phyloP scores from a whole-genome alignment of 176 grass and related monocot species.

The Chloris gayana region DNA sequence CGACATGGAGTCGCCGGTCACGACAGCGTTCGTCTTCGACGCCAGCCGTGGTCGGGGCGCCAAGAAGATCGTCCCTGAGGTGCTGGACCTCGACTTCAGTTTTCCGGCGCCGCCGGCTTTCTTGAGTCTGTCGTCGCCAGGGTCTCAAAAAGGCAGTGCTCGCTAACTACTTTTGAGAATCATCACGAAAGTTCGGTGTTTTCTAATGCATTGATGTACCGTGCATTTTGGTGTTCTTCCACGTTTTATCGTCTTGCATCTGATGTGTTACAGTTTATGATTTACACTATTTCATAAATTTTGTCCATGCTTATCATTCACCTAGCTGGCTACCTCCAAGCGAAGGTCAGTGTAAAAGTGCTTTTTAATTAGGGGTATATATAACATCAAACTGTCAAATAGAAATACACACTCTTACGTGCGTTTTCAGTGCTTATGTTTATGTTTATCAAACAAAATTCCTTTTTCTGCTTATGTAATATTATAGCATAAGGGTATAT shows the following conservation, averaged over 20 bases:
- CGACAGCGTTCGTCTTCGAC: conserved; percentile 61
- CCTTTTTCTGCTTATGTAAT: too few species aligned
- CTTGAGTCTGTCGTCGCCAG: conserved; percentile 27
- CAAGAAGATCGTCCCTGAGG: conserved; percentile 34
- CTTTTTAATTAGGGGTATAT: too few species aligned
- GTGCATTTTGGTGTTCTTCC: neutral
- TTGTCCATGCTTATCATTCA: too few species aligned
- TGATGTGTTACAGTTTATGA: neutral
- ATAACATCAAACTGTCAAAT: too few species aligned
- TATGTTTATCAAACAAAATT: too few species aligned
- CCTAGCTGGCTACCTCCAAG: too few species aligned
- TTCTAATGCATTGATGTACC: neutral
- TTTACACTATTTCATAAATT: too few species aligned
- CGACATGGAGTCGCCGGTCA: conserved; percentile 50
- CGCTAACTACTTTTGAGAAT: neutral
- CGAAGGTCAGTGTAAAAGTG: too few species aligned
- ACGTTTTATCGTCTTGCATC: neutral
- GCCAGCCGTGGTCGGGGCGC: conserved; percentile 2
- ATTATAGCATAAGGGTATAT: too few species aligned
- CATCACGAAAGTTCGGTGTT: neutral
- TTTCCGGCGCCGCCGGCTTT: conserved; percentile 48
- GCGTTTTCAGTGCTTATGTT: too few species aligned
- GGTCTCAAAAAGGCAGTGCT: neutral
- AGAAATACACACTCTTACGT: too few species aligned
- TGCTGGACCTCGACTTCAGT: conserved; percentile 49